Base-by-base conservation (phyloP, 2,329 filamentous ascomycete genomes). In the Alternaria sp. region DNA sequence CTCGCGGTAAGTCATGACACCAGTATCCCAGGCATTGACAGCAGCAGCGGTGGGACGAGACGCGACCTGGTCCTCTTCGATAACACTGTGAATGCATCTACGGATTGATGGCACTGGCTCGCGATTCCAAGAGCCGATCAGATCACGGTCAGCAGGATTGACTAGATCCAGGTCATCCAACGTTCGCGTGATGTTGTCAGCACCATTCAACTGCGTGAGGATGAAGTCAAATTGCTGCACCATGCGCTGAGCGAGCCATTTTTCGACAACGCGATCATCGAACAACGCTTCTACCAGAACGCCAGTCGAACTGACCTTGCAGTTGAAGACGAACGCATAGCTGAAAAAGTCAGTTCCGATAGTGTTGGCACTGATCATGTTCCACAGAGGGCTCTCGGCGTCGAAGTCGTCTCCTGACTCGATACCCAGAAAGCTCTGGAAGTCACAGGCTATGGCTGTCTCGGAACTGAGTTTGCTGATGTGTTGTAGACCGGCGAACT, bases 341-440 rank as follows among this genome's bases (percentile, higher is more conserved):
- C 76, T 79, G 68, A 78, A 78, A 57, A 79, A 79, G 57, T 77
- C 75, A 1, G 76, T 77, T 13, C 75, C 75, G 51, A 77, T 68
- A 4, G 72, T 74, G 5, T 75, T 77, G 9, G 71, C 73, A 56
- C 73, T 76, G 50, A 77, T 67, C 56, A 77, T 72, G 45, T 74
- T 65, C 76, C 76, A 79, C 4, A 78, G 59, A 12, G 68, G 68
- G 25, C 71, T 71, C 13, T 75, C 68, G 1, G 70, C 65, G 53
- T 78, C 73, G 57, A 73, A 67, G 28, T 69, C 71, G 28, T 78
- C 74, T 3, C 71, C 74, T n/a, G 72, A 67, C 13, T 72, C 72
- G 19, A 85, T 83, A 1, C 82, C 81, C 4, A 85, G 73, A 6
- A 85, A 67, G 58, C 83, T 85, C 53, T 83, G 80, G 70, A 85